Conservation (phyloP, 805 yeast species). For the Suhomyces sp. region DNA sequence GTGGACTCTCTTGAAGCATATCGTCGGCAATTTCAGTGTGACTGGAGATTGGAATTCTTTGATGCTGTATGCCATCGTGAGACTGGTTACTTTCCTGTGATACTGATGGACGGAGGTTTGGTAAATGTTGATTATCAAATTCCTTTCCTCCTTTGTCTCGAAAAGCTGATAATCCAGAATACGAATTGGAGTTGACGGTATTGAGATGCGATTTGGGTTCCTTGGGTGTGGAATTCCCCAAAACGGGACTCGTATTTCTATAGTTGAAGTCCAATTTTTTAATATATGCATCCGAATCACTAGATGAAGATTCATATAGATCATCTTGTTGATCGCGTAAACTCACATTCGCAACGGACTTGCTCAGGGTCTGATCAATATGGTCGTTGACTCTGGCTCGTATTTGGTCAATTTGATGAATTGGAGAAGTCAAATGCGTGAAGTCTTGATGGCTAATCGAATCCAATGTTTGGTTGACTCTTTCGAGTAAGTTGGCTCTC, state of each 20-base stretch:
- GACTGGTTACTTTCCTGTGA: too few relatives aligned
- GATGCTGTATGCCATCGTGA: too few relatives aligned
- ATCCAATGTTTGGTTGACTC: slow-evolving; percentile 13
- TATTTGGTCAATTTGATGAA: too few relatives aligned
- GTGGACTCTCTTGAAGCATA: too few relatives aligned
- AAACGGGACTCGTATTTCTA: slow-evolving; percentile 10
- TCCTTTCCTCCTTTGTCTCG: too few relatives aligned
- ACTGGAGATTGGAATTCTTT: too few relatives aligned
- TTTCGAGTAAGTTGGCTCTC: slow-evolving; percentile 13
- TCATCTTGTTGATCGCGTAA: slow-evolving; percentile 2
- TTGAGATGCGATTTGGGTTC: too few relatives aligned
- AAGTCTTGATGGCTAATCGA: slow-evolving; percentile 9
- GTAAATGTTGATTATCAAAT: too few relatives aligned
- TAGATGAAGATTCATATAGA: slow-evolving; percentile 7
- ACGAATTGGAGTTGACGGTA: too few relatives aligned
- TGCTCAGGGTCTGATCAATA: slow-evolving; percentile 11
- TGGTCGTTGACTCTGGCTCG: slow-evolving; percentile 6
- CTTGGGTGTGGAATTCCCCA: slow-evolving; percentile 12
- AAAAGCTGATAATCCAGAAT: too few relatives aligned
- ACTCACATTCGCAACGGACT: slow-evolving; percentile 8
- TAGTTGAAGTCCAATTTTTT: slow-evolving; percentile 9
- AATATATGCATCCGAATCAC: slow-evolving; percentile 10
- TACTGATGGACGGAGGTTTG: too few relatives aligned
- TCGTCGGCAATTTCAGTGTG: too few relatives aligned
- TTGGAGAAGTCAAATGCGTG: slow-evolving; percentile 1